These are phyloP conservation scores for Clonostachys rhizophaga DNA, from an alignment of 2,329 filamentous ascomycete species.

Conservation along the genomic window DNA sequence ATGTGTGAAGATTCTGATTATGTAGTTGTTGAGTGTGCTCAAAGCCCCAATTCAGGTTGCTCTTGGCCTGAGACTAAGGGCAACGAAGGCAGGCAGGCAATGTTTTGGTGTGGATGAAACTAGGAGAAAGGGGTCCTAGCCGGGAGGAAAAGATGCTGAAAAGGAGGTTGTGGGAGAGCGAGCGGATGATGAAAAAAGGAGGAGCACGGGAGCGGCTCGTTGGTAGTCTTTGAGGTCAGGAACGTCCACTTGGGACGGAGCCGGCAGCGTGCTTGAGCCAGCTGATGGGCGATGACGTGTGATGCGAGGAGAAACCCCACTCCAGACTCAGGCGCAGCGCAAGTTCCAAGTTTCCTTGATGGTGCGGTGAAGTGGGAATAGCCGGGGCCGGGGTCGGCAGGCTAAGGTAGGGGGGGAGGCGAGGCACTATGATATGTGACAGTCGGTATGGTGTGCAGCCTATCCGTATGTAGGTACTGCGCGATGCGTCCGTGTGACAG, in stretches of 20 bases:
- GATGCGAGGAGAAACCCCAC: neutral
- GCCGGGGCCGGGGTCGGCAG: too few relatives aligned
- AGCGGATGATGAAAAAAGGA: neutral
- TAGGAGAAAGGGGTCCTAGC: neutral
- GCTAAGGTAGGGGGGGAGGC: too few relatives aligned
- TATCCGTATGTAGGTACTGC: too few relatives aligned
- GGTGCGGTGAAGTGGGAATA: too few relatives aligned
- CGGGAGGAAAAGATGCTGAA: neutral
- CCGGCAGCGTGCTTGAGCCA: neutral
- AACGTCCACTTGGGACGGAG: too few relatives aligned
- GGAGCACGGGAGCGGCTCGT: too few relatives aligned
- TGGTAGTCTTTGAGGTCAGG: too few relatives aligned
- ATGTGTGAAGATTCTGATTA: neutral
- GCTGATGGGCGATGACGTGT: conserved; percentile 3
- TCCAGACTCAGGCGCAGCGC: neutral
- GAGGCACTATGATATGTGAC: too few relatives aligned
- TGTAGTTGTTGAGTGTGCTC: neutral
- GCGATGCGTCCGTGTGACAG: too few relatives aligned
- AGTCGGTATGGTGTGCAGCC: too few relatives aligned
- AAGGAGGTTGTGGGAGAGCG: neutral
- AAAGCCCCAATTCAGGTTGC: neutral
- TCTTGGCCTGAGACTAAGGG: neutral
- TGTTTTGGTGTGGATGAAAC: neutral
- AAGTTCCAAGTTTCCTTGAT: too few relatives aligned
- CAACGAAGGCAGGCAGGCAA: neutral